Conservation (phyloP, 371 early-diverging fungal species). For the Rhizopus microsporus region DNA sequence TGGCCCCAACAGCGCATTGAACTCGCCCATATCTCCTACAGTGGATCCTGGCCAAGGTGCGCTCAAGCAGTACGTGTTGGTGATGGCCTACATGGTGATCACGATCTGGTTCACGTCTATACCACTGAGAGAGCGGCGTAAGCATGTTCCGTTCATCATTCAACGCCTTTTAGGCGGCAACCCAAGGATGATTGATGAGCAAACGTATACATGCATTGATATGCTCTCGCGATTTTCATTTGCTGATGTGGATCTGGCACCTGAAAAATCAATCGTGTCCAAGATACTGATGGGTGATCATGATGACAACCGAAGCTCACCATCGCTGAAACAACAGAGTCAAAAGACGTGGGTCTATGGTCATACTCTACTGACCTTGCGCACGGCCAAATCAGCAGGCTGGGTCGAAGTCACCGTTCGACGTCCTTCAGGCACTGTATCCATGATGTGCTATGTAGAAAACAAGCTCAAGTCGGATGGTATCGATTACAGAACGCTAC, state of each 20-base stretch:
- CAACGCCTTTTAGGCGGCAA: constrained; percentile 61
- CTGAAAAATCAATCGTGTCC: constrained; percentile 45
- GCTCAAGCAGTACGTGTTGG: constrained; percentile 76
- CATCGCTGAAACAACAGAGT: constrained; percentile 28
- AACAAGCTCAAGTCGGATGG: constrained; percentile 65
- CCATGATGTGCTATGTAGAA: constrained; percentile 75
- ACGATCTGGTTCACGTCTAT: constrained; percentile 86
- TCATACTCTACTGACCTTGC: constrained; percentile 79
- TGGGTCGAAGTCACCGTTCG: constrained; percentile 85
- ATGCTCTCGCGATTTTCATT: constrained; percentile 87
- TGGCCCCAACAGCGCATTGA: constrained; percentile 12
- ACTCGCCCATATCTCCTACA: background rate
- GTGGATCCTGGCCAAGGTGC: constrained; percentile 36
- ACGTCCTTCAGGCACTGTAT: constrained; percentile 79
- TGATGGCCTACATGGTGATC: constrained; percentile 91
- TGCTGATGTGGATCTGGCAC: constrained; percentile 71
- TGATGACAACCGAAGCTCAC: constrained; percentile 5
- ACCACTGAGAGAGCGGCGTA: constrained; percentile 70
- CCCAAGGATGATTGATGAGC: constrained; percentile 64
- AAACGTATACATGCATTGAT: constrained; percentile 88
- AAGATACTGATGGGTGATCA: constrained; percentile 48
- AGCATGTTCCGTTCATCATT: constrained; percentile 83
- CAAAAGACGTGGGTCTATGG: constrained; percentile 82
- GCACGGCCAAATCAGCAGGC: constrained; percentile 62
- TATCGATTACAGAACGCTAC: constrained; percentile 55